A percentile compares a stretch with the other conserved stretches of the same genome.
Evolutionary conservation across 768 basidiomycete genomes (phyloP).

Genomic region (Daedaleopsis nitida): DNA sequence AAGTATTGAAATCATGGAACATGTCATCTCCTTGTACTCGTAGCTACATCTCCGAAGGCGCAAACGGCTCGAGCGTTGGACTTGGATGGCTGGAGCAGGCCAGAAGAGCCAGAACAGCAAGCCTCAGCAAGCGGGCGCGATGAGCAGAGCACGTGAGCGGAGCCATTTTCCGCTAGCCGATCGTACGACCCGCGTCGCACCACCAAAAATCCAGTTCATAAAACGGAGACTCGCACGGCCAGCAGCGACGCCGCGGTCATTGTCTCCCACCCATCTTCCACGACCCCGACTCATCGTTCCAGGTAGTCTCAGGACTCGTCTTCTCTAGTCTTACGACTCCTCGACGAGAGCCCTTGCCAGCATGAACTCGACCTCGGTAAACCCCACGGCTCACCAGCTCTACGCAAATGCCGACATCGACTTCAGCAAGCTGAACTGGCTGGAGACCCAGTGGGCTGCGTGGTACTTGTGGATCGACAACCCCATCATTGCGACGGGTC

Average conservation of each 20-base stretch:
- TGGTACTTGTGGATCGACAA: constrained; percentile 90
- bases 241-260: not conserved
- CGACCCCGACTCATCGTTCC: not conserved
- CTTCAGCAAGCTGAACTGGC: constrained; percentile 60
- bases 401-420: constrained; percentile 54
- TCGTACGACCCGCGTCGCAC: constrained; percentile 12
- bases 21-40: not conserved
- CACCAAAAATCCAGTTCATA: constrained; percentile 10
- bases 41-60: not conserved
- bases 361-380: constrained; percentile 29
- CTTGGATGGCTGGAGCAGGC: constrained; percentile 15
- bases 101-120: constrained; percentile 11
- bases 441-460: constrained; percentile 79
- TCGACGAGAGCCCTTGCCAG: constrained; percentile 1
- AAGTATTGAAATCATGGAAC: too few species aligned
- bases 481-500: constrained; percentile 89
- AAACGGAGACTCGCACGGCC: constrained; percentile 1
- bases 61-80: not conserved
- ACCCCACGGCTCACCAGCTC: constrained; percentile 41
- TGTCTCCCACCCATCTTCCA: constrained; percentile 3
- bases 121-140: not conserved
- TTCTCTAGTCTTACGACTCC: not conserved
- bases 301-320: not conserved
- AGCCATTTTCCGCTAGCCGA: constrained; percentile 8
- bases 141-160: constrained; percentile 9